phyloP scores from a whole-genome alignment of 495 filamentous ascomycete genomes.

The Venustampulla echinocandica region DNA sequence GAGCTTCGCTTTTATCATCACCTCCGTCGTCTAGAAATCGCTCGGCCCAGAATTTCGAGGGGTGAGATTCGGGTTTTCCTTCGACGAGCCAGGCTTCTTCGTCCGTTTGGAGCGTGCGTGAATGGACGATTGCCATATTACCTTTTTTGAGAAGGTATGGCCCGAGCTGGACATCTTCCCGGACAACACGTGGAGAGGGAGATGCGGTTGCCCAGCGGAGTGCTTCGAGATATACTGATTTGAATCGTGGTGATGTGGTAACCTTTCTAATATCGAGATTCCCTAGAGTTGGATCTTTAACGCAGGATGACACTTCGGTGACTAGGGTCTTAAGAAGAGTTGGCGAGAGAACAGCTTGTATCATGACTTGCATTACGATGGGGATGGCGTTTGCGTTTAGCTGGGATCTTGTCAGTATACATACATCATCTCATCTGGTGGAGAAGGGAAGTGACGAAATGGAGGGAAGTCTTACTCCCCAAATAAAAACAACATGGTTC shows the following conservation, averaged over 20 bases:
- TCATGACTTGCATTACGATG: constrained; percentile 2
- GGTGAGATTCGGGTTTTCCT: neutral
- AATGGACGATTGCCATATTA: constrained; percentile 5
- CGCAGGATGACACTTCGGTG: neutral
- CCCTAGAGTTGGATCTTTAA: neutral
- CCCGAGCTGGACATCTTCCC: constrained; percentile 1
- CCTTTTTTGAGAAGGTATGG: neutral
- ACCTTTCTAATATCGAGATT: neutral
- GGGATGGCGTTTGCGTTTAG: constrained; percentile 6
- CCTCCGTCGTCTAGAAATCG: constrained; percentile 3
- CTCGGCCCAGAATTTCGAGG: constrained; percentile 2
- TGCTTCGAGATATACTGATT: constrained; percentile 5
- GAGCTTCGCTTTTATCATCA: neutral
- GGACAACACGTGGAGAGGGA: constrained; percentile 1
- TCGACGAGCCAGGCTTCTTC: neutral
- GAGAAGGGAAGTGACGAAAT: neutral
- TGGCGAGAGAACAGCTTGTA: neutral
- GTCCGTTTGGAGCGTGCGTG: constrained; percentile 3
- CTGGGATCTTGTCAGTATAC: neutral
- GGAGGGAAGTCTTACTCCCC: constrained; percentile 2
- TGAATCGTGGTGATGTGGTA: neutral
- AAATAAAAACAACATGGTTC: constrained; percentile 6
- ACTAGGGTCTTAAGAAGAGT: neutral
- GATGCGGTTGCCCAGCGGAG: constrained; percentile 9
- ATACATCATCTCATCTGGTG: neutral